phyloP scores from a whole-genome alignment of 2,329 filamentous ascomycete genomes.

The Apiospora malaysiana region DNA sequence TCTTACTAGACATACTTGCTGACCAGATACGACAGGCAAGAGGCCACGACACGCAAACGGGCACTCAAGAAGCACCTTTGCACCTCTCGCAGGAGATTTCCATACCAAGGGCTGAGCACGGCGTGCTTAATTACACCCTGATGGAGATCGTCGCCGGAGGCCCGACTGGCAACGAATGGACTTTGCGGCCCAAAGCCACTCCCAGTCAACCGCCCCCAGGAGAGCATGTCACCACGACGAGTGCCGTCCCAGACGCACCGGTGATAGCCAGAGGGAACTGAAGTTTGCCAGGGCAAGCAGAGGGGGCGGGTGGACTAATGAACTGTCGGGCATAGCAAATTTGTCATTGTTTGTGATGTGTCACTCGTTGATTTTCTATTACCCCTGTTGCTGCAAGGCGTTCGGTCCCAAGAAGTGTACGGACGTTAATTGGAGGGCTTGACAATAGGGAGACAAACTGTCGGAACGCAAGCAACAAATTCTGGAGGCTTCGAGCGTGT shows the following conservation, averaged over 20 bases:
- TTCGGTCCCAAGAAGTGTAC: not conserved
- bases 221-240: slow-evolving; percentile 30
- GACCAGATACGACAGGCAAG: slow-evolving; percentile 45
- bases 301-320: not conserved
- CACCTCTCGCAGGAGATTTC: slow-evolving; percentile 48
- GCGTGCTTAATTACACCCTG: slow-evolving; percentile 53
- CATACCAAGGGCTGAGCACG: slow-evolving; percentile 52
- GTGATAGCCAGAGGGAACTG: slow-evolving; percentile 29
- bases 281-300: not conserved
- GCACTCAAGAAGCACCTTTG: slow-evolving; percentile 35
- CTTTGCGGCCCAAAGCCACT: slow-evolving; percentile 40
- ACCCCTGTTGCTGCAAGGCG: slow-evolving; percentile 3
- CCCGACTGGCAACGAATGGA: slow-evolving; percentile 46
- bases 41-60: slow-evolving; percentile 52
- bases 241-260: slow-evolving; percentile 35
- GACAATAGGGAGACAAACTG: slow-evolving; percentile 1
- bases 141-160: slow-evolving; percentile 51
- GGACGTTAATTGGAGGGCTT: not conserved
- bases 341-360: slow-evolving; percentile 6
- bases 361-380: not conserved
- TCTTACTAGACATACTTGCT: not conserved
- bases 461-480: not conserved
- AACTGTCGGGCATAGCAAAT: not conserved
- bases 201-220: slow-evolving; percentile 29
- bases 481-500: not conserved